Conservation (phyloP, 1,284 basidiomycete species). For the Leccinum pallidistipes region DNA sequence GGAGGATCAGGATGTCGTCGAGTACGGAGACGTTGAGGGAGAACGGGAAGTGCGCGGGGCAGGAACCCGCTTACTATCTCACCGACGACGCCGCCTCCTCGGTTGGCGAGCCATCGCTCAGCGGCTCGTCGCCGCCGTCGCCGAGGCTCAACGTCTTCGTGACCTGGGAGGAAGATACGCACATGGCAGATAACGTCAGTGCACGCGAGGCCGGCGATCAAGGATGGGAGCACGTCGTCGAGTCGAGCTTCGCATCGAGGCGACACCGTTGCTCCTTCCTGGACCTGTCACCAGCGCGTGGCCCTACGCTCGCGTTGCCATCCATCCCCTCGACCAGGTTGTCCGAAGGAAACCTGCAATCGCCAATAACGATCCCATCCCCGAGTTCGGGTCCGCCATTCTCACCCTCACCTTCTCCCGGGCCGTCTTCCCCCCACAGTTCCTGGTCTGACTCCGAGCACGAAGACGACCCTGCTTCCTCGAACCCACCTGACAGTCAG, state of each 20-base stretch:
- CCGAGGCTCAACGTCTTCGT: conserved; percentile 20
- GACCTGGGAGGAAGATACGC: conserved; percentile 17
- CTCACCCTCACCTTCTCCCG: conserved; percentile 18
- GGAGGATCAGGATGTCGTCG: conserved; percentile 21
- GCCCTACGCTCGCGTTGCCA: conserved; percentile 20
- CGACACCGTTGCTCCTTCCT: conserved; percentile 1
- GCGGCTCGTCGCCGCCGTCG: conserved; percentile 23
- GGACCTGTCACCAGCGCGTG: conserved; percentile 2
- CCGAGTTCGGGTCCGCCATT: conserved; percentile 13
- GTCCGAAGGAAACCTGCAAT: conserved; percentile 26
- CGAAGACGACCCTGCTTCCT: conserved; percentile 8
- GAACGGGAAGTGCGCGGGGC: neutral
- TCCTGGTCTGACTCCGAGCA: conserved; percentile 20
- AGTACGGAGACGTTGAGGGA: conserved; percentile 38
- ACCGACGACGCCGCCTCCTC: conserved; percentile 22
- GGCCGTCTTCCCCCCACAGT: conserved; percentile 7
- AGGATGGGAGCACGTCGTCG: conserved; percentile 15
- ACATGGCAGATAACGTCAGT: conserved; percentile 7
- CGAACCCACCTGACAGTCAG: neutral
- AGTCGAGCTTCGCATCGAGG: conserved; percentile 10
- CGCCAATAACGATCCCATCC: conserved; percentile 30
- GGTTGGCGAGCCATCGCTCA: conserved; percentile 13
- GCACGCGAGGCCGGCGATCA: neutral
- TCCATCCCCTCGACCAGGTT: conserved; percentile 26
- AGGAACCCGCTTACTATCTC: conserved; percentile 16